Percentiles rank a stretch among this genome's conserved stretches.
phyloP scores from a whole-genome alignment of 441 rosid species.

The Aquilaria agallochum region DNA sequence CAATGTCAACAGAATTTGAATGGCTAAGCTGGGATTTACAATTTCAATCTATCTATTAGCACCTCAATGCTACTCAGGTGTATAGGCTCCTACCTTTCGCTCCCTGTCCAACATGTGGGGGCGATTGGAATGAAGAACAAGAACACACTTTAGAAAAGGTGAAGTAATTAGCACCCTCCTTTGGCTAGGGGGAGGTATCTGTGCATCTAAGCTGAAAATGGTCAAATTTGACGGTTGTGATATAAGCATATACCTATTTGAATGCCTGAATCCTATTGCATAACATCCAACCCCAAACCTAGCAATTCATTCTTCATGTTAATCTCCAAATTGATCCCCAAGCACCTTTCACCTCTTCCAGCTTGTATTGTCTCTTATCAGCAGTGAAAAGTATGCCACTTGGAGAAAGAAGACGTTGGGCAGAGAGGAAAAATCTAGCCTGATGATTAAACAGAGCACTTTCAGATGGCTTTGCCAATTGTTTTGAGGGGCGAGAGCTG shows the following conservation, averaged over 20 bases:
- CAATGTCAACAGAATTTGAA: no score
- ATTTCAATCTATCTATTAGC: no score
- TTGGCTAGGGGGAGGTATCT: not conserved
- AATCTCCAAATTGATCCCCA: slow-evolving; percentile 2
- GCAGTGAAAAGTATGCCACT: slow-evolving; percentile 40
- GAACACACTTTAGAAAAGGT: not conserved
- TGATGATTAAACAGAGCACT: slow-evolving; percentile 20
- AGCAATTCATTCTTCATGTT: not conserved
- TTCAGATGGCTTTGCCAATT: slow-evolving; percentile 3
- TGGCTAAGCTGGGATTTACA: no score
- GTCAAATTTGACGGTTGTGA: not conserved
- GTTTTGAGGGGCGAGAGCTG: slow-evolving; percentile 2
- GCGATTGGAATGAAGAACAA: not conserved
- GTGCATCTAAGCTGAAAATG: not conserved
- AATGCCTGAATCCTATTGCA: not conserved
- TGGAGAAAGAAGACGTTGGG: slow-evolving; percentile 69
- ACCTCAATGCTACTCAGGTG: no score
- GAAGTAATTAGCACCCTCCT: not conserved
- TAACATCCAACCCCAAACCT: not conserved
- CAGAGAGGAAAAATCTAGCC: slow-evolving; percentile 62
- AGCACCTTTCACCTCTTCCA: slow-evolving; percentile 24
- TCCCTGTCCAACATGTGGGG: no score
- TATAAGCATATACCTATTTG: not conserved
- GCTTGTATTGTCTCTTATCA: slow-evolving; percentile 12
- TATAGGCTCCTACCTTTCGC: no score